A percentile compares a stretch with the other conserved stretches of the same genome.
These are phyloP conservation scores for Reutealis trisperma DNA, from an alignment of 345 rosid genomes.

Conservation along the genomic window DNA sequence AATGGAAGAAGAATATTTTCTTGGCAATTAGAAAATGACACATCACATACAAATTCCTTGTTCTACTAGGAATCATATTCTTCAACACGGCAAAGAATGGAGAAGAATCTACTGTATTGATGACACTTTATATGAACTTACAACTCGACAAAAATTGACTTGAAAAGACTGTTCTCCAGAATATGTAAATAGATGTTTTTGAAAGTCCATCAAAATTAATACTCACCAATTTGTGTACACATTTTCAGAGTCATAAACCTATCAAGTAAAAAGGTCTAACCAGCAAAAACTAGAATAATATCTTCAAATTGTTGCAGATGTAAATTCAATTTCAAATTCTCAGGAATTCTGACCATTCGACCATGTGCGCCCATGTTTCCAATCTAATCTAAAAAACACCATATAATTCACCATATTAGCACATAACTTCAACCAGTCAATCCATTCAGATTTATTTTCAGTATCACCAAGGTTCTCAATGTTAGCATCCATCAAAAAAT, in stretches of 20 bases:
- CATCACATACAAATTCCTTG: neutral
- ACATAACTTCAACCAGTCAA: no score
- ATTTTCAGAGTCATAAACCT: neutral
- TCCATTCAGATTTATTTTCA: neutral
- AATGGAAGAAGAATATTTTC: neutral
- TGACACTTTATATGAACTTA: neutral
- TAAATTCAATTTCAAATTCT: neutral
- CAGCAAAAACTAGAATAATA: neutral
- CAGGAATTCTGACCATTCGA: no score
- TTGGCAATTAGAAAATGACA: neutral
- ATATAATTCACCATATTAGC: no score
- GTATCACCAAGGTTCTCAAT: conserved; percentile 16
- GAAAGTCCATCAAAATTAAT: neutral
- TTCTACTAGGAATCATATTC: neutral
- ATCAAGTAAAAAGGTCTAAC: neutral
- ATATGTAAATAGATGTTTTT: neutral
- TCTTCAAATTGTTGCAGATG: neutral
- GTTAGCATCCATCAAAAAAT: conserved; percentile 28
- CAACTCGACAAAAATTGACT: neutral
- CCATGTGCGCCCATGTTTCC: no score
- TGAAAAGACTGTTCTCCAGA: neutral
- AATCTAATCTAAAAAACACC: no score
- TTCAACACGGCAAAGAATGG: neutral
- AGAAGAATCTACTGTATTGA: neutral
- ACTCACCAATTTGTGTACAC: neutral